A percentile compares a stretch with the other conserved stretches of the same genome.
Evolutionary conservation across 2,329 filamentous ascomycete genomes (phyloP).

Genomic region (Ceratocystis harringtonii): DNA sequence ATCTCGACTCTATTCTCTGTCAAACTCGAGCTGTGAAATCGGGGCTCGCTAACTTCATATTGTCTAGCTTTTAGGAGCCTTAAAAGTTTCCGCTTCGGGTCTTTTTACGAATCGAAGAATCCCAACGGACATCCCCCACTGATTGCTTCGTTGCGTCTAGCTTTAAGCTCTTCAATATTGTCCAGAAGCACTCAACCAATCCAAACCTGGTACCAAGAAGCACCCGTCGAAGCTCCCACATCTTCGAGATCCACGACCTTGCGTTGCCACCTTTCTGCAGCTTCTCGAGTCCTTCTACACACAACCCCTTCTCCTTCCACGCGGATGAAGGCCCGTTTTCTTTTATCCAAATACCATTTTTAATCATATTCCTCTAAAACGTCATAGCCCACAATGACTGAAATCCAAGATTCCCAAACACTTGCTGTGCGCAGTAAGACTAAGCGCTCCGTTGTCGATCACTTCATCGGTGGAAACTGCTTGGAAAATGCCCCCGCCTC

Average conservation of each 20-base stretch:
- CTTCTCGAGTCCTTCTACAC: slow-evolving; percentile 3
- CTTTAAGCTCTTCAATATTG: slow-evolving; percentile 7
- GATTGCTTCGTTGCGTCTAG: slow-evolving; percentile 14
- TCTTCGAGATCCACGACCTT: slow-evolving; percentile 10
- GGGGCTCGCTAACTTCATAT: slow-evolving; percentile 2
- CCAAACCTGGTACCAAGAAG: background rate
- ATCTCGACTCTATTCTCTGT: background rate
- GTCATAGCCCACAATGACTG: slow-evolving; percentile 31
- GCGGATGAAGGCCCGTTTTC: slow-evolving; percentile 3
- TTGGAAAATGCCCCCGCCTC: slow-evolving; percentile 67
- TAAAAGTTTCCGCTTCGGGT: background rate
- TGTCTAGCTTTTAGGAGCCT: slow-evolving; percentile 5
- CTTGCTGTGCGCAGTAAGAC: slow-evolving; percentile 31
- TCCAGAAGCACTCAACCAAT: slow-evolving; percentile 10
- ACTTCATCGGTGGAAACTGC: slow-evolving; percentile 94
- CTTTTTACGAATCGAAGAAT: slow-evolving; percentile 9
- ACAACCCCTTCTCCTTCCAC: slow-evolving; percentile 11
- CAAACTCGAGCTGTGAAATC: background rate
- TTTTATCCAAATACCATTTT: slow-evolving; percentile 3
- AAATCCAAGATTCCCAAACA: slow-evolving; percentile 31
- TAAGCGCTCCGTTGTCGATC: slow-evolving; percentile 68
- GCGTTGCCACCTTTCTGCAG: background rate
- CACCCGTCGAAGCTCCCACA: slow-evolving; percentile 15
- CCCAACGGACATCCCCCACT: slow-evolving; percentile 16
- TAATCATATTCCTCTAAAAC: slow-evolving; percentile 12